Percentiles rank a stretch among this genome's conserved stretches.
phyloP scores from a whole-genome alignment of 2,329 filamentous ascomycete species.

The Phyllosticta paracitricarpa region DNA sequence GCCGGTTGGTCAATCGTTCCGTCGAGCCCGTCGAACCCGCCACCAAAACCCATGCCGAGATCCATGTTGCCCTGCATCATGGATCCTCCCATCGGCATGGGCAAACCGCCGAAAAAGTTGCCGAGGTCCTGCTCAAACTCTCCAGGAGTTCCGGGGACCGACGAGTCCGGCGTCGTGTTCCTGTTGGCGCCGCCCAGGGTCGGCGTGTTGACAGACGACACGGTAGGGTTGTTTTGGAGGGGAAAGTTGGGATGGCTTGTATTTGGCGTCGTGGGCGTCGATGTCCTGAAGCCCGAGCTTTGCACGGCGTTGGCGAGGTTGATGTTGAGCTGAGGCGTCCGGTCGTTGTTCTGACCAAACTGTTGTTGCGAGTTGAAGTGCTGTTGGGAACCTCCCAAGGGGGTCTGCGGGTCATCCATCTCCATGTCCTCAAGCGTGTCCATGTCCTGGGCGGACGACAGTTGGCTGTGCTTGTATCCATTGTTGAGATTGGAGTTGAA shows the following conservation, averaged over 20 bases:
- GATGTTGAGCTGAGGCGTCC: constrained; percentile 65
- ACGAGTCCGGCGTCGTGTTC: constrained; percentile 53
- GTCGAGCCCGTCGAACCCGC: constrained; percentile 30
- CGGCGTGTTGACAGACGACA: constrained; percentile 93
- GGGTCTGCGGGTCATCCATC: constrained; percentile 60
- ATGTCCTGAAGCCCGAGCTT: constrained; percentile 67
- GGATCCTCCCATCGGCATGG: constrained; percentile 23
- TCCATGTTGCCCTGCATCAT: constrained; percentile 26
- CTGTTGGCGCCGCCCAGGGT: constrained; percentile 62
- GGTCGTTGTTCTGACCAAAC: constrained; percentile 45
- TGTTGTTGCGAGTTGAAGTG: constrained; percentile 43
- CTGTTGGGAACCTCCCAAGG: constrained; percentile 60
- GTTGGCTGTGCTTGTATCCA: constrained; percentile 28
- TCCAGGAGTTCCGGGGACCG: constrained; percentile 57
- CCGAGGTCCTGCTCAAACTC: constrained; percentile 64
- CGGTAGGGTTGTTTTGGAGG: constrained; percentile 86
- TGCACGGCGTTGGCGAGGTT: constrained; percentile 62
- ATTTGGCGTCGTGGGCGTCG: constrained; percentile 77
- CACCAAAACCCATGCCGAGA: constrained; percentile 23
- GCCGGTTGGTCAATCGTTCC: constrained; percentile 79
- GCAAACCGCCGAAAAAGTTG: constrained; percentile 27
- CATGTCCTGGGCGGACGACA: constrained; percentile 48
- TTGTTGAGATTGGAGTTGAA: constrained; percentile 3
- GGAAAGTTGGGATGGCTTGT: constrained; percentile 55
- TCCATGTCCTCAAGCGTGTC: constrained; percentile 92